Evolutionary conservation across 345 rosid species (phyloP), one percentile per base, ranked within the genome.

Genomic region (Kernera saxatilis): DNA sequence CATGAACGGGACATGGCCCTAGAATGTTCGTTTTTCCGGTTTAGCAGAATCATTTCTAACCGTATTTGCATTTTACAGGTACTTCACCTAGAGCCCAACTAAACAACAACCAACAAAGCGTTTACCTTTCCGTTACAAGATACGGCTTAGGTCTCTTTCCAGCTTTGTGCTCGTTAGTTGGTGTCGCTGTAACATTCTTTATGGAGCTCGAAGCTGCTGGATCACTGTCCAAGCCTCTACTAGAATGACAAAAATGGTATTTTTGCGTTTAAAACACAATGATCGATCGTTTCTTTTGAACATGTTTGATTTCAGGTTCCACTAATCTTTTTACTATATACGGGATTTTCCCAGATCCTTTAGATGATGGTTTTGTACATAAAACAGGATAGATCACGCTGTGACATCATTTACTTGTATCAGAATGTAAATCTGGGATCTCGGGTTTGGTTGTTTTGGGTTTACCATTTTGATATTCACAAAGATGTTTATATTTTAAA

Each of bases 71-170:
- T n/a, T n/a, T n/a, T n/a, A n/a, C n/a, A 93, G 98, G 82, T 71
- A 52, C 70, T 48, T 67, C 88, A n/a, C 84, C 87, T 1, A 62
- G 45, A 75, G 43, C 64, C 32, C 67, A 64, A 52, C 67, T 80
- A 57, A 45, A 37, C 74, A 64, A 77, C 51, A 68, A 62, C 8
- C 36, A 25, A 9, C 67, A 25, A 51, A 26, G 67, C 6, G 48
- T 35, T 6, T 68, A 78, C 79, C 7, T 83, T 40, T 91, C 98
- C 17, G 86, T 89, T 26, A 81, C 97, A 33, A 84, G 98, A 80
- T 85, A 79, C 8, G 98, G 98, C 35, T 72, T 93, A 71, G 97
- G 98, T 37, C 87, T 93, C 29, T 81, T 93, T 67, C 98, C 96
- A 0, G 97, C 94, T 4, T 52, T 88, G 12, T 91, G 91, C 74